Evolutionary conservation across 352 stramenopile genomes (phyloP), one percentile per base, ranked within the genome.

Genomic region (Blastocystis sp.): DNA sequence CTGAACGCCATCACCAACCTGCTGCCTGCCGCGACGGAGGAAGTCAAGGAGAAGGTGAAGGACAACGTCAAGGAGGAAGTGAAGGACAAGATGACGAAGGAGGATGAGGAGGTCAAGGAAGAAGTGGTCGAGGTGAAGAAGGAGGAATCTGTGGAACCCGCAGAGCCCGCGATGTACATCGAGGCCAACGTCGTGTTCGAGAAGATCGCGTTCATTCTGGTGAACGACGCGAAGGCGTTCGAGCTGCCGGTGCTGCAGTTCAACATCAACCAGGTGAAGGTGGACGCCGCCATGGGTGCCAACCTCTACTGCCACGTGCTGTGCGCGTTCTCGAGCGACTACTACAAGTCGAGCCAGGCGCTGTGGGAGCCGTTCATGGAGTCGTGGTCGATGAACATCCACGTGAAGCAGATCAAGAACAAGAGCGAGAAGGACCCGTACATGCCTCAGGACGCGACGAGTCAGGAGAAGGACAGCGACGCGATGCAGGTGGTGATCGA

Each of bases 301-400:
- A 85, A 85, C 45, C 74, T 85, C 16, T 85, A 55, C 45, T 51
- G 50, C 21, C 74, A 85, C 66, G 74, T 85, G 3, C 31, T 33
- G 29, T 24, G 51, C 24, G 24, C 74, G 6, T 85, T 85, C 74
- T 55, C 26, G 37, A 69, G 59, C 9, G 79, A 89, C 55, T 80
- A 80, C 29, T 89, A 89, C 55, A 89, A 89, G 3, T 16, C 63
- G 0, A 89, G 63, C 45, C 79, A 89, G 50, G 67, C 63, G 2
- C n/a, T 89, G n/a, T 89, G 67, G 63, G 79, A 89, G 50, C 79
- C 79, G 39, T 89, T 89, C 33, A 89, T 89, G 79, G 79, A 89
- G 67, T 21, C 19, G 21, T 89, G 79, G 79, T 26, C 26, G n/a
- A 67, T 85, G 59, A 41, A 29, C 29, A 62, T 85, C 29, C 41